phyloP scores from a whole-genome alignment of 2,329 filamentous ascomycete genomes.

The Fusarium ramigenum region DNA sequence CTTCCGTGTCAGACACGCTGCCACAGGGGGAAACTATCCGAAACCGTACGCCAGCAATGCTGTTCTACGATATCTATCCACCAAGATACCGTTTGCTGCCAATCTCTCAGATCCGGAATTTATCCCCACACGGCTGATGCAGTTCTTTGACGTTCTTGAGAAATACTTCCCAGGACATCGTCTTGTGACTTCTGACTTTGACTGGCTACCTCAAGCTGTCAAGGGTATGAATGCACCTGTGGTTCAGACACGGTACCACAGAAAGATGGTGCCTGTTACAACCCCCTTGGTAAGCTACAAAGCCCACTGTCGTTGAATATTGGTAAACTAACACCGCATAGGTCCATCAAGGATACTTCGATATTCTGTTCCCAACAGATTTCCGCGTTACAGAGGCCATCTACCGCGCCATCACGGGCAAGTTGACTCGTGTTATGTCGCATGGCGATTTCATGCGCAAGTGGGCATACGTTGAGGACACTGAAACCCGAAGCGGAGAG shows the following conservation, averaged over 20 bases:
- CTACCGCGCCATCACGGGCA: conserved; percentile 92
- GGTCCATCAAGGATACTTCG: conserved; percentile 98
- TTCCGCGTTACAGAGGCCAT: conserved; percentile 91
- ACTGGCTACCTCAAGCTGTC: conserved; percentile 82
- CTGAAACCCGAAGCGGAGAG: conserved; percentile 87
- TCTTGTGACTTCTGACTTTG: conserved; percentile 90
- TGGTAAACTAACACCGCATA: conserved; percentile 47
- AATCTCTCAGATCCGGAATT: conserved; percentile 89
- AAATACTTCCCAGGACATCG: conserved; percentile 90
- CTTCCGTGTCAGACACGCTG: conserved; percentile 83
- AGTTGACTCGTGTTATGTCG: conserved; percentile 83
- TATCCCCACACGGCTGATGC: conserved; percentile 92
- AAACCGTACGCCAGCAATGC: conserved; percentile 65
- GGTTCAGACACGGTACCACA: conserved; percentile 91
- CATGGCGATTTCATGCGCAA: conserved; percentile 91
- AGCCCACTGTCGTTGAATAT: not conserved
- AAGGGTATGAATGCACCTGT: conserved; percentile 90
- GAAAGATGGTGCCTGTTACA: conserved; percentile 86
- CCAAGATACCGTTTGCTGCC: conserved; percentile 73
- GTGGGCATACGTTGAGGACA: conserved; percentile 92
- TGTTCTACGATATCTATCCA: conserved; percentile 69
- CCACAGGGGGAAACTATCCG: conserved; percentile 71
- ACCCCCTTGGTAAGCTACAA: conserved; percentile 81
- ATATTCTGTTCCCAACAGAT: conserved; percentile 97
- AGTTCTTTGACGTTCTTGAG: conserved; percentile 93